These are phyloP conservation scores for Sapria himalayana DNA, from an alignment of 345 rosid species.

Conservation along the genomic window DNA sequence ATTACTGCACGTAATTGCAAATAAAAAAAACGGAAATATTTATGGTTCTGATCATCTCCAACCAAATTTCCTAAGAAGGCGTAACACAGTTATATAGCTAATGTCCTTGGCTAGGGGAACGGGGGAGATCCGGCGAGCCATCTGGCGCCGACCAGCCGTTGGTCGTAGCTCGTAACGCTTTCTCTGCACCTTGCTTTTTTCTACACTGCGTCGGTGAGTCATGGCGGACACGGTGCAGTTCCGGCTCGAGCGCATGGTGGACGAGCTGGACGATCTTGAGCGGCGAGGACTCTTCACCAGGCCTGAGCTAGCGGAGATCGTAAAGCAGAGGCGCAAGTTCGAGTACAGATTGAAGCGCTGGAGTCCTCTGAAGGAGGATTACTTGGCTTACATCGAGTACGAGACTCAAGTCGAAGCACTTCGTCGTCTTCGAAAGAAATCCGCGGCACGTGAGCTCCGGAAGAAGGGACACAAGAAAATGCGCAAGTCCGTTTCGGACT, in stretches of 20 bases:
- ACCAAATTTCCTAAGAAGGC: too few relatives aligned
- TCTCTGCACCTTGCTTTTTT: too few relatives aligned
- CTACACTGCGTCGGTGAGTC: too few relatives aligned
- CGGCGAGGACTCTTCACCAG: slow-evolving; percentile 47
- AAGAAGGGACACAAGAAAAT: slow-evolving; percentile 17
- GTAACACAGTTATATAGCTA: too few relatives aligned
- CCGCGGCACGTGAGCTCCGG: slow-evolving; percentile 13
- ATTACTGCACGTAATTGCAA: too few relatives aligned
- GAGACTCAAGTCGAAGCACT: slow-evolving; percentile 58
- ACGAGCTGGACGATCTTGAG: slow-evolving; percentile 82
- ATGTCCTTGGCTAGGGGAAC: too few relatives aligned
- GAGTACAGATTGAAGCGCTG: slow-evolving; percentile 85
- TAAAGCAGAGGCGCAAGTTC: slow-evolving; percentile 71
- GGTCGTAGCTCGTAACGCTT: too few relatives aligned
- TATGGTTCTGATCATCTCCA: too few relatives aligned
- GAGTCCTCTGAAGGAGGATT: slow-evolving; percentile 75
- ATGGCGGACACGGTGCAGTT: slow-evolving; percentile 94
- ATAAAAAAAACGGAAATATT: too few relatives aligned
- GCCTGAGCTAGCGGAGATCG: slow-evolving; percentile 59
- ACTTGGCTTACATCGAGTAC: slow-evolving; percentile 58
- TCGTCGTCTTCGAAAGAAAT: slow-evolving; percentile 49
- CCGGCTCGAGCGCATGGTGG: slow-evolving; percentile 91
- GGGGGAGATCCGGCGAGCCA: too few relatives aligned
- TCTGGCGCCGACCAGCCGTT: too few relatives aligned
- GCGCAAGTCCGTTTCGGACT: slow-evolving; percentile 46